Base-by-base conservation (phyloP, 805 yeast species). In the Pachysolen tannophilus region DNA sequence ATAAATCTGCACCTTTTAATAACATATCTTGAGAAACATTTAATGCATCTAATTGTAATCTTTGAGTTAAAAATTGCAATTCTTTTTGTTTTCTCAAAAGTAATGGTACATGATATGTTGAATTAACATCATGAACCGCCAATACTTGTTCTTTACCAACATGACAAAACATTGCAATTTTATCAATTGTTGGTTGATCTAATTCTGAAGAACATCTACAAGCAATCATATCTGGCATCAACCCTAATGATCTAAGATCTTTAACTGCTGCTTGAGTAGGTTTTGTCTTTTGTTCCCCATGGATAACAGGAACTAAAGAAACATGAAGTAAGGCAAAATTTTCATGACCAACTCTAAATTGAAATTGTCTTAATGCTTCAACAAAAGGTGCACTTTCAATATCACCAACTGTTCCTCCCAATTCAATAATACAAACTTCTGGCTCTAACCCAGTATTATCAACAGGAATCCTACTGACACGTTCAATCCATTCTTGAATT, bases 331-430 rank as follows among this genome's bases (percentile, higher is more conserved):
- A 71, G 14, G 97, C 94, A 63, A 92, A 92, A 64, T 85, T 92
- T 46, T 86, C 95, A 39, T 69, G 65, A 14, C 97, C 97, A 42
- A 90, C 97, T 56, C 95, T 78, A 67, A 92, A 92, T 69, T 92
- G 98, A 66, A 92, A 92, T 65, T 92, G 99, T 70, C 99, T 83
- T 44, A 92, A 75, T 18, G 99, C 99, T 67, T 92, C 99, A 38
- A 92, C 97, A 48, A 92, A 92, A 19, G 99, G 98, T 35, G 97
- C 98, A 55, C 90, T 78, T 67, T 92, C 99, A 53, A 92, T 92
- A 58, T 92, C 99, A 56, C 99, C 99, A 40, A 92, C 98, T 20
- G 99, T 92, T 59, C 99, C 99, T 59, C 99, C 99, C 41, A 92
- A 73, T 67, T 90, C 99, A 46, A 92, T 79, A 55, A 92, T 87